Percentiles rank a stretch among this genome's conserved stretches.
Evolutionary conservation across 768 basidiomycete genomes (phyloP).

Genomic region (Mycena galericulata): DNA sequence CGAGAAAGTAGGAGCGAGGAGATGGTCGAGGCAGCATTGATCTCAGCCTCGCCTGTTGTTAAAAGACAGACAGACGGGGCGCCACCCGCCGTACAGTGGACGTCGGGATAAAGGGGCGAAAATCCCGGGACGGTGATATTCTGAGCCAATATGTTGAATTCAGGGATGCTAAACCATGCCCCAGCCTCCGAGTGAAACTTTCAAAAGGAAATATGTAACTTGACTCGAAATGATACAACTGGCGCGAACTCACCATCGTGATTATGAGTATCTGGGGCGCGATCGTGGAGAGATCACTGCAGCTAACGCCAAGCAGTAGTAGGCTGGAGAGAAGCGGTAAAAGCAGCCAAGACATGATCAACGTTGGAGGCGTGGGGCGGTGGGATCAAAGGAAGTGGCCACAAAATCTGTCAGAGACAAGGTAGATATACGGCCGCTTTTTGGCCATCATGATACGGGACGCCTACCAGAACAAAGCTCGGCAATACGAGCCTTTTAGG

Average conservation of each 20-base stretch:
- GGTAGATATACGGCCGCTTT: constrained; percentile 1
- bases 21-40: constrained; percentile 55
- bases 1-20: constrained; percentile 47
- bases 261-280: constrained; percentile 31
- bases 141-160: constrained; percentile 42
- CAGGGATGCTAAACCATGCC: constrained; percentile 32
- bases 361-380: not conserved
- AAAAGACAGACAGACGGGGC: constrained; percentile 53
- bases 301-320: constrained; percentile 16
- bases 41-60: constrained; percentile 53
- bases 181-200: constrained; percentile 31
- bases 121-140: constrained; percentile 53
- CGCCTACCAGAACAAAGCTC: not conserved
- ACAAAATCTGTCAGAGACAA: not conserved
- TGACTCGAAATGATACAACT: not conserved
- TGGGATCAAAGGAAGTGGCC: not conserved
- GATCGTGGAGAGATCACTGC: not conserved
- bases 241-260: constrained; percentile 13
- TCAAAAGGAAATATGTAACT: not conserved
- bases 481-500: not conserved
- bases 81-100: constrained; percentile 48
- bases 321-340: constrained; percentile 14
- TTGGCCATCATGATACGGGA: constrained; percentile 7
- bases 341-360: not conserved
- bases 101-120: constrained; percentile 52